A percentile compares a stretch with the other conserved stretches of the same genome.
phyloP scores from a whole-genome alignment of 495 filamentous ascomycete species.

The Xylaria grammica region DNA sequence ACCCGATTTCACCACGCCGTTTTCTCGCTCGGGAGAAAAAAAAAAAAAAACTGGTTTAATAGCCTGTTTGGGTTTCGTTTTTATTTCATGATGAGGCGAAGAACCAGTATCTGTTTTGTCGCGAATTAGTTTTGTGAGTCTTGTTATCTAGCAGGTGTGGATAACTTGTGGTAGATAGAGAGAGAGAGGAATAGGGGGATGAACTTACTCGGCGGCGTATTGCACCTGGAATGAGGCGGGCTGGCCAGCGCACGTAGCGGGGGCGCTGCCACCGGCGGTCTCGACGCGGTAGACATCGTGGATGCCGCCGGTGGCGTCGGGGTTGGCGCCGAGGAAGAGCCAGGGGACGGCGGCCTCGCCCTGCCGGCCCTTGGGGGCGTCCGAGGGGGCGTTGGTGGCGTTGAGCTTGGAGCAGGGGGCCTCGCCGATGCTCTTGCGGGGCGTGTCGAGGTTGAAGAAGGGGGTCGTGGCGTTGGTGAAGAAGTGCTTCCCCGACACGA shows the following conservation, averaged over 20 bases:
- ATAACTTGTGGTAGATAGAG: no score
- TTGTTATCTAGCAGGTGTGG: no score
- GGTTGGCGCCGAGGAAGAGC: conserved; percentile 63
- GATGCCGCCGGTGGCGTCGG: conserved; percentile 63
- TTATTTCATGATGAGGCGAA: conserved; percentile 24
- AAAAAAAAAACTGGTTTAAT: no score
- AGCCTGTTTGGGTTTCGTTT: not conserved
- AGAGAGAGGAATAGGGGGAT: conserved; percentile 4
- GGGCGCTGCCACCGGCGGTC: conserved; percentile 82
- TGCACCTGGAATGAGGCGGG: conserved; percentile 67
- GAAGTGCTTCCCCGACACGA: conserved; percentile 76
- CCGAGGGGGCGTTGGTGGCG: conserved; percentile 61
- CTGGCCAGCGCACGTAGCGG: conserved; percentile 73
- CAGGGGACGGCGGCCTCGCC: conserved; percentile 70
- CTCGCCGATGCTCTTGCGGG: conserved; percentile 60
- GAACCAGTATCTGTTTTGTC: conserved; percentile 46
- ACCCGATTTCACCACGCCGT: not conserved
- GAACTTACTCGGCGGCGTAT: conserved; percentile 81
- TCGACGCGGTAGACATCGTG: conserved; percentile 84
- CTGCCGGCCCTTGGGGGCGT: conserved; percentile 56
- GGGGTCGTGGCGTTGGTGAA: conserved; percentile 73
- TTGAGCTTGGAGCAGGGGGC: conserved; percentile 64
- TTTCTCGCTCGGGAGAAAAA: no score
- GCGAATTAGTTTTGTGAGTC: conserved; percentile 1
- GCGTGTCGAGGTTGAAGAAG: conserved; percentile 75